These are phyloP conservation scores for Gymnopus androsaceus DNA, from an alignment of 1,284 basidiomycete genomes.

Conservation along the genomic window DNA sequence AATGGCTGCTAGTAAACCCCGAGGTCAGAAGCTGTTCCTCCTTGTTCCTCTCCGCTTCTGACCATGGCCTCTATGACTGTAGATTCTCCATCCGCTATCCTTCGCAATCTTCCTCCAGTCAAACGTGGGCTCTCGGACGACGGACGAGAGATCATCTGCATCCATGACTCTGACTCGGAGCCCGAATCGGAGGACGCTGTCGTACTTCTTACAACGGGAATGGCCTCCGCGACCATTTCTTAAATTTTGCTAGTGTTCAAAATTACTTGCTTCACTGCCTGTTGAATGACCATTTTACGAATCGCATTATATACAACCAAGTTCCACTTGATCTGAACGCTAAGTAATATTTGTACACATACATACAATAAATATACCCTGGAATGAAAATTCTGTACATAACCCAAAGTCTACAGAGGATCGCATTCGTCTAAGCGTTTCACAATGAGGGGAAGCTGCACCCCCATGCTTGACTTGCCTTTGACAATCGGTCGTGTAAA, in stretches of 20 bases:
- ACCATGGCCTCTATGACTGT: neutral
- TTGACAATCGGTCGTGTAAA: conserved; percentile 48
- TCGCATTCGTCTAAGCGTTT: conserved; percentile 25
- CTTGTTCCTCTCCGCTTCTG: neutral
- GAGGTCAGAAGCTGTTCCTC: conserved; percentile 37
- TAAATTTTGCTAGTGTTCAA: neutral
- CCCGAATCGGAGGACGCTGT: conserved; percentile 28
- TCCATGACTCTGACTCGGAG: conserved; percentile 20
- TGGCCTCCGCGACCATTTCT: conserved; percentile 23
- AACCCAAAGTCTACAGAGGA: neutral
- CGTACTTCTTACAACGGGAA: conserved; percentile 26
- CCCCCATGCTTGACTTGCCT: conserved; percentile 37
- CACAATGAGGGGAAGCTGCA: conserved; percentile 42
- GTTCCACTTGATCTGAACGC: too few relatives aligned
- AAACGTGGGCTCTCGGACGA: neutral
- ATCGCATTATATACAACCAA: too few relatives aligned
- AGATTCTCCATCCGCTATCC: conserved; percentile 38
- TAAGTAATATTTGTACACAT: neutral
- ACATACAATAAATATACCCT: neutral
- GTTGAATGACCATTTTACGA: too few relatives aligned
- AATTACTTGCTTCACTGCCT: too few relatives aligned
- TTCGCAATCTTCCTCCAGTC: neutral
- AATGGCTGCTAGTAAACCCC: conserved; percentile 45
- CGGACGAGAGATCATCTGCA: conserved; percentile 20
- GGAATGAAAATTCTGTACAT: neutral